These are phyloP conservation scores for Kickxella alabastrina DNA, from an alignment of 192 early-diverging fungal genomes.

Conservation along the genomic window DNA sequence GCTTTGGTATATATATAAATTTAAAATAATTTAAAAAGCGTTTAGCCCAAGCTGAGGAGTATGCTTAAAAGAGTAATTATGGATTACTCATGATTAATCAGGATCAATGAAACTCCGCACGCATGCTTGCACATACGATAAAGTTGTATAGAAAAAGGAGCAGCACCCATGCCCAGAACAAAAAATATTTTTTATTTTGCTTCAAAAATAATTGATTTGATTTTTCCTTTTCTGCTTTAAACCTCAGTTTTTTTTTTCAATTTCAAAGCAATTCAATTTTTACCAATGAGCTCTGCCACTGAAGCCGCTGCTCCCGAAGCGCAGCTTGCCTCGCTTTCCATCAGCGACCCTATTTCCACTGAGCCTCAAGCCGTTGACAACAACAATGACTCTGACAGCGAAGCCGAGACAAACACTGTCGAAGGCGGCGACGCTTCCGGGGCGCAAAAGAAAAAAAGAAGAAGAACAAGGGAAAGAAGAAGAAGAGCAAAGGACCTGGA, in stretches of 20 bases:
- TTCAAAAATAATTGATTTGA: no score
- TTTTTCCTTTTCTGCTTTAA: neutral
- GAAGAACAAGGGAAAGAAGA: conserved; percentile 67
- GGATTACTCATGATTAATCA: no score
- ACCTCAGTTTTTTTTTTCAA: neutral
- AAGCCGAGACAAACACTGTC: conserved; percentile 1
- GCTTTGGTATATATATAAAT: no score
- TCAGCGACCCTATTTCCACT: neutral
- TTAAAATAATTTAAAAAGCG: no score
- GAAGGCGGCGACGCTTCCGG: conserved; percentile 1
- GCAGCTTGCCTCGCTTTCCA: conserved; percentile 4
- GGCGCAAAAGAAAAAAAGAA: conserved; percentile 55
- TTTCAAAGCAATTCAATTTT: no score
- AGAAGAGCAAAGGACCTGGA: conserved; percentile 49
- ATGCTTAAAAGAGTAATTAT: no score
- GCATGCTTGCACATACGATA: no score
- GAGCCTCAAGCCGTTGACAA: neutral
- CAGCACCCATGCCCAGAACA: no score
- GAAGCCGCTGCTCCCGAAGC: neutral
- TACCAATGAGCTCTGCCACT: neutral
- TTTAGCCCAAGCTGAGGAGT: no score
- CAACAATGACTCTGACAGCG: neutral
- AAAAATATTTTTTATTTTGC: no score
- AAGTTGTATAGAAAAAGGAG: no score
- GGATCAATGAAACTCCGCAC: no score